Base-by-base conservation (phyloP, 1,284 basidiomycete genomes). In the Inonotus hispidus region DNA sequence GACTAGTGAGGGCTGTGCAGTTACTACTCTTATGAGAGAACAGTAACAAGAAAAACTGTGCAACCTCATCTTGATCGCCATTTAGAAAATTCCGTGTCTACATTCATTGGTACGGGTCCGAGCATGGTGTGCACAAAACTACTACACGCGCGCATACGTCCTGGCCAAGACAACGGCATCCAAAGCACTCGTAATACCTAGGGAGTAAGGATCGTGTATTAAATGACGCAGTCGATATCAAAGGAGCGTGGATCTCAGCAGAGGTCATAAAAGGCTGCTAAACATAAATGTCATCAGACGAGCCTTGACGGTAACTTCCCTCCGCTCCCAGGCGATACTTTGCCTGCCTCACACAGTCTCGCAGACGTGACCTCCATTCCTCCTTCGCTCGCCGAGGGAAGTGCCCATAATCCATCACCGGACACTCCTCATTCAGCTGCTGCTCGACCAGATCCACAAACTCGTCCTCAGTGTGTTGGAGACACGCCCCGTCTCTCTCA, bases 321-420 rank as follows among this genome's bases (percentile, higher is more conserved):
- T 49, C 19, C 47, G 23, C 47, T 25, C 47, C 47, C 25, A 56
- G 25, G 13, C 21, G 16, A 49, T 56, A 50, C 49, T 43, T 61
- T 19, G 60, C 60, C 55, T 50, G 49, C 47, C 52, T 61, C 47
- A 57, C 60, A 37, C 60, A 61, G 4, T 57, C 54, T 16, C 41
- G 37, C 43, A 61, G 23, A n/a, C 52, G 58, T 38, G 45, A 16
- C n/a, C 46, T 47, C 60, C 60, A 61, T 16, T 57, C 55, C 14
- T 7, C 21, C 45, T 37, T 29, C 35, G 54, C 37, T n/a, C 25
- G 3, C 37, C 27, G 19, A 23, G 55, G 46, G 32, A 27, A 56
- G 13, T 50, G 45, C 32, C 50, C 60, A 39, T 56, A 56, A 1
- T 56, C 60, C 60, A 61, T 61, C 14, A 19, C 54, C n/a, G 50